Base-by-base conservation (phyloP, 139 green algal species). In the Picochlorum sp. region DNA sequence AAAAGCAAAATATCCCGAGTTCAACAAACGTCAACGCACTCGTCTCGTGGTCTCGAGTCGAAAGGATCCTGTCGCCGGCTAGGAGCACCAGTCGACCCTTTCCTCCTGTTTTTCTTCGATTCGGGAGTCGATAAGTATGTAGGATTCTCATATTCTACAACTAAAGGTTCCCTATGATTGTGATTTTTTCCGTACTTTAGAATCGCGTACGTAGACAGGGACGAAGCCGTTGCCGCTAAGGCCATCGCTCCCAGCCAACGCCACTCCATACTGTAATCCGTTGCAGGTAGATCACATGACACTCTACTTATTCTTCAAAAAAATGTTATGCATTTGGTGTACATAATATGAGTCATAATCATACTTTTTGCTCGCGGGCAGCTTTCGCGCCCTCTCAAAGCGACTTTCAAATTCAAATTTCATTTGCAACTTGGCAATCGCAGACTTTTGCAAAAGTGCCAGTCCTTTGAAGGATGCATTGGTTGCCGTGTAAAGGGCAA, bases 51-150 rank as follows among this genome's bases (percentile, higher is more conserved):
- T 2, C 20, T 43, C 3, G 61, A 33, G 32, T 75, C 67, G 49
- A 45, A 69, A 13, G 67, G 67, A 33, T 75, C 52, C 45, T 26
- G 31, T 47, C 39, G 39, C 20, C 14, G 39, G 6, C 39, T n/a
- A 5, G 39, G 12, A 7, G 4, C 22, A 47, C 39, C 39, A 25
- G 20, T 47, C 22, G 39, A 47, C 20, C 9, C 22, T 14, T 16
- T 24, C 18, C 39, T 20, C 12, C 18, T 47, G 18, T 16, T 20
- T 47, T 5, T n/a, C 39, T 26, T 26, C 39, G 20, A 26, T 16
- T 47, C 39, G 22, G 39, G 39, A 47, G 39, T 26, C 0, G 7
- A 16, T 8, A 16, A 47, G 8, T 47, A 47, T 6, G 39, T n/a
- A 36, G 57, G 36, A 64, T 33, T 57, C 12, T 16, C 33, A 16